phyloP scores from a whole-genome alignment of 1,284 basidiomycete species.

The Stereum hirsutum region DNA sequence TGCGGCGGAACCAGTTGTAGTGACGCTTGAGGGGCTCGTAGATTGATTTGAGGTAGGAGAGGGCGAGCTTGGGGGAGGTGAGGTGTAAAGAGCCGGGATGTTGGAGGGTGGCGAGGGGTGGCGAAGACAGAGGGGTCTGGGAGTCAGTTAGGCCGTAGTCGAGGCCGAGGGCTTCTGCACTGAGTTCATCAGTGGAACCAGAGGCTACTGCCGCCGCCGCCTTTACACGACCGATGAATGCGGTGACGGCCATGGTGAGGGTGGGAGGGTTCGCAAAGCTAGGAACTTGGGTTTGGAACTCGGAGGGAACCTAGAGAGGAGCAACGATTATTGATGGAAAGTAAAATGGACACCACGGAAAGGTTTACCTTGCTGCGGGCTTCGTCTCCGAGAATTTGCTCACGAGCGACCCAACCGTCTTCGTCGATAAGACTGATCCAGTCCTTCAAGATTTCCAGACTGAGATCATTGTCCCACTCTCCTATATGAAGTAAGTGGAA shows the following conservation, averaged over 20 bases:
- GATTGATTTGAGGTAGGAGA: conserved; percentile 67
- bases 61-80: conserved; percentile 48
- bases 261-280: conserved; percentile 93
- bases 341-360: conserved; percentile 5
- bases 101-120: conserved; percentile 23
- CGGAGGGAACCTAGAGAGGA: conserved; percentile 59
- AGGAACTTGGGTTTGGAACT: conserved; percentile 91
- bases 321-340: neutral
- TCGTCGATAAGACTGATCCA: conserved; percentile 90
- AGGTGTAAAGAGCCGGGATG: conserved; percentile 39
- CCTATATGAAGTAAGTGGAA: conserved; percentile 91
- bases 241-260: conserved; percentile 82
- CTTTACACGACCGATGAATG: conserved; percentile 74
- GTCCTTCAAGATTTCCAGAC: conserved; percentile 79
- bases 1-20: conserved; percentile 92
- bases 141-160: conserved; percentile 37
- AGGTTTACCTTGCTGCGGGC: conserved; percentile 74
- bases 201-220: conserved; percentile 17
- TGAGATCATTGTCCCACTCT: conserved; percentile 87
- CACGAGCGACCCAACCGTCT: conserved; percentile 90
- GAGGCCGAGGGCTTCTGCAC: conserved; percentile 55
- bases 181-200: conserved; percentile 30
- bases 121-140: too few relatives aligned
- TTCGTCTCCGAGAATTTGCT: conserved; percentile 94
- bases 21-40: conserved; percentile 82